Conservation (phyloP, 345 rosid species). For the Carallia pectinifolia region DNA sequence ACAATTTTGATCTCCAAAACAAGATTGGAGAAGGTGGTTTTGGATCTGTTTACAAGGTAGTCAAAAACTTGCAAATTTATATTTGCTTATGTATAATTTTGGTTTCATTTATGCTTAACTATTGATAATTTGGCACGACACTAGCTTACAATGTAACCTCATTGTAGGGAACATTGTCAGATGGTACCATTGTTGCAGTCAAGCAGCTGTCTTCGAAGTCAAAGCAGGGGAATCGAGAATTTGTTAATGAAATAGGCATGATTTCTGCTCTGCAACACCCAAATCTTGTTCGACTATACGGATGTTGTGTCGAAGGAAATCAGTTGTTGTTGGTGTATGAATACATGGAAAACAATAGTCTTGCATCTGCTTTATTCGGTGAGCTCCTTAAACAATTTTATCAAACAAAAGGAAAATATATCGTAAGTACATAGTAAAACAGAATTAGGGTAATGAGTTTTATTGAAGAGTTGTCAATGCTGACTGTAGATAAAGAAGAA, state of each 20-base stretch:
- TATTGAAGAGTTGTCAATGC: not conserved
- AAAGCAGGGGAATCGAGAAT: constrained; percentile 22
- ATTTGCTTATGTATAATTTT: no score
- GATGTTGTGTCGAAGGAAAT: constrained; percentile 33
- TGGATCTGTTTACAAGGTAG: constrained; percentile 22
- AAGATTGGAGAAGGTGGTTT: constrained; percentile 26
- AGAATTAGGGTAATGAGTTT: no score
- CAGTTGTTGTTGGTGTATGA: constrained; percentile 32
- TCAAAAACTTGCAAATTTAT: no score
- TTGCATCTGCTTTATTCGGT: constrained; percentile 33
- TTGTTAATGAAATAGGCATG: constrained; percentile 36
- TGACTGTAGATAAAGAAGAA: constrained; percentile 6
- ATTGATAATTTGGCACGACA: not conserved
- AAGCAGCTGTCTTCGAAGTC: constrained; percentile 22
- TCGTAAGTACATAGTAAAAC: no score
- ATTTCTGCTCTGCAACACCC: constrained; percentile 36
- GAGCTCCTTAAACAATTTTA: not conserved
- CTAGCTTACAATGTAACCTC: not conserved
- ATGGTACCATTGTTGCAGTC: constrained; percentile 17
- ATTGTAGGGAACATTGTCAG: constrained; percentile 14
- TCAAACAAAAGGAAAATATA: not conserved
- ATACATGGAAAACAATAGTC: constrained; percentile 36
- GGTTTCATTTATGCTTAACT: not conserved
- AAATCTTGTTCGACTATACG: constrained; percentile 34
- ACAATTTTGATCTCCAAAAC: constrained; percentile 16